Conservation (phyloP, 441 rosid species). For the Cnidoscolus chayamansa region DNA sequence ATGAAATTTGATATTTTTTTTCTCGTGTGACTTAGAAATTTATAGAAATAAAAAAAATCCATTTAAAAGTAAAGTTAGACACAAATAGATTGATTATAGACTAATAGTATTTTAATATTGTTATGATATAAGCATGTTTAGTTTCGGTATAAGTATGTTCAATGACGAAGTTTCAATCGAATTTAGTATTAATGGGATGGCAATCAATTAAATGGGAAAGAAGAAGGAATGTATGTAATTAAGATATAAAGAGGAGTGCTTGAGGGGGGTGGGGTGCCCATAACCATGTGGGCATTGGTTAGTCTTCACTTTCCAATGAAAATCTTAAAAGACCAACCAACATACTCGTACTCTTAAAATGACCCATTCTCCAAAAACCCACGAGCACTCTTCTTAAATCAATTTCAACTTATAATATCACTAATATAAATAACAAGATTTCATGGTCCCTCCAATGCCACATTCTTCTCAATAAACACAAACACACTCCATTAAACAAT, state of each 20-base stretch:
- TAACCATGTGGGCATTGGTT: constrained; percentile 20
- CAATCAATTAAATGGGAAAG: too few relatives aligned
- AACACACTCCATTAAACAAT: too few relatives aligned
- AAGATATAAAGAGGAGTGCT: constrained; percentile 2
- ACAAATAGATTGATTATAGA: too few relatives aligned
- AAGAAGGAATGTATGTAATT: not conserved
- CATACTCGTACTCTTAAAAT: constrained; percentile 34
- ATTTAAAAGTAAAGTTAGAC: too few relatives aligned
- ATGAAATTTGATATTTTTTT: too few relatives aligned
- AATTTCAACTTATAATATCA: constrained; percentile 12
- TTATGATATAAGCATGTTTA: too few relatives aligned
- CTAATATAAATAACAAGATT: constrained; percentile 26
- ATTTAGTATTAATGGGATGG: too few relatives aligned
- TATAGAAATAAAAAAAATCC: too few relatives aligned
- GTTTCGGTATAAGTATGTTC: too few relatives aligned
- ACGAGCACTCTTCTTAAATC: constrained; percentile 40
- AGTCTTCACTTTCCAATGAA: constrained; percentile 46
- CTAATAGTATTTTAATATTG: too few relatives aligned
- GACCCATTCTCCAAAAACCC: constrained; percentile 69
- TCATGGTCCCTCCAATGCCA: constrained; percentile 38
- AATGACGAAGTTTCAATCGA: too few relatives aligned
- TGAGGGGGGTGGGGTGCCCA: constrained; percentile 16
- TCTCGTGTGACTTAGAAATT: too few relatives aligned
- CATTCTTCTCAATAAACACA: not conserved
- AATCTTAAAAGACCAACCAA: constrained; percentile 58